Percentiles rank a stretch among this genome's conserved stretches.
phyloP scores from a whole-genome alignment of 768 basidiomycete genomes.

The Erythrobasidium yunnanense region DNA sequence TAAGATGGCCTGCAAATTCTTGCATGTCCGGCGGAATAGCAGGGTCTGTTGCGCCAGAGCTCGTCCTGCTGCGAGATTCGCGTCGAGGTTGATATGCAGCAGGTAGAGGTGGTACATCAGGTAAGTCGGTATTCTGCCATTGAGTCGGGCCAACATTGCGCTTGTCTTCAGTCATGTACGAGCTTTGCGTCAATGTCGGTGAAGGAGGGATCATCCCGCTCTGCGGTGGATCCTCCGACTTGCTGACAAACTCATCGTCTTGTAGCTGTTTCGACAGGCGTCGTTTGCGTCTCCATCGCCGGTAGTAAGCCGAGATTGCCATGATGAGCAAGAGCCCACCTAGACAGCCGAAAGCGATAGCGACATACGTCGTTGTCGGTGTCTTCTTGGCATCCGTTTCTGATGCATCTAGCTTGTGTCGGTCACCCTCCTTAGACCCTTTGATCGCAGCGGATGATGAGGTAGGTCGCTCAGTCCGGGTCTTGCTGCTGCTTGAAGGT shows the following conservation, averaged over 20 bases:
- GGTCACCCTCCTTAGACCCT: neutral
- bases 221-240: neutral
- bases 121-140: too few species aligned
- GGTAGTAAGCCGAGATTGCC: constrained; percentile 18
- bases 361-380: neutral
- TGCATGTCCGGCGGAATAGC: neutral
- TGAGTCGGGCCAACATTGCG: too few species aligned
- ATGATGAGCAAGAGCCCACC: constrained; percentile 7
- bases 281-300: constrained; percentile 7
- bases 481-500: too few species aligned
- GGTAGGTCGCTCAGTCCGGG: neutral
- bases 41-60: neutral
- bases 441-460: neutral
- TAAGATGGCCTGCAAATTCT: neutral
- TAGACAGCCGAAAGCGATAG: constrained; percentile 1
- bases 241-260: constrained; percentile 1
- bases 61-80: neutral
- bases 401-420: too few species aligned
- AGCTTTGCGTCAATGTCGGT: too few species aligned
- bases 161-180: too few species aligned
- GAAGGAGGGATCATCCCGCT: too few species aligned
- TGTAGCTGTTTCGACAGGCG: neutral
- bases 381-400: neutral
- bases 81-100: neutral
- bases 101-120: neutral